Evolutionary conservation across 805 yeast genomes (phyloP).

Genomic region (Yarrowia divulgata): DNA sequence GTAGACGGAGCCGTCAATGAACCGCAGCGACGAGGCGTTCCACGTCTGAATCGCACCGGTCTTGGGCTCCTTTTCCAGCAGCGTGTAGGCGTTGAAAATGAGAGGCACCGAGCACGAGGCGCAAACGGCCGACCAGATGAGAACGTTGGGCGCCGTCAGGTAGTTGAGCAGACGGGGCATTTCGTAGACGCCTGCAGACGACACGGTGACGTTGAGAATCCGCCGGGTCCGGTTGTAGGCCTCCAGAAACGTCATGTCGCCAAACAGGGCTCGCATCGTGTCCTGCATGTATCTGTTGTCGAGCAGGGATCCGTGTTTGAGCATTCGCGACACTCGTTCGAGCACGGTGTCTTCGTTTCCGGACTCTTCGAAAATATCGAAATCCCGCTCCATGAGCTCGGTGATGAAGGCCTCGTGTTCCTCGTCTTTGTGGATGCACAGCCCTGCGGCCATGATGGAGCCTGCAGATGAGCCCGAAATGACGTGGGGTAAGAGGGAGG

Average conservation of each 20-base stretch:
- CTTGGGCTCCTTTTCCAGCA: slow-evolving; percentile 79
- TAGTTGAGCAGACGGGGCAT: slow-evolving; percentile 89
- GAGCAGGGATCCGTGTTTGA: slow-evolving; percentile 89
- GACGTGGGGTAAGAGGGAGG: slow-evolving; percentile 79
- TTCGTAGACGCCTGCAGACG: slow-evolving; percentile 89
- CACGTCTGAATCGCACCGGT: slow-evolving; percentile 81
- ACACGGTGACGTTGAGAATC: slow-evolving; percentile 91
- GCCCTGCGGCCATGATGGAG: slow-evolving; percentile 87
- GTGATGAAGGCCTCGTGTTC: slow-evolving; percentile 55
- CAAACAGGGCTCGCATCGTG: slow-evolving; percentile 80
- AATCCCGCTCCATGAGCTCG: slow-evolving; percentile 61
- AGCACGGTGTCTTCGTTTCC: slow-evolving; percentile 61
- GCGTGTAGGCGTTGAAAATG: slow-evolving; percentile 82
- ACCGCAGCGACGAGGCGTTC: slow-evolving; percentile 78
- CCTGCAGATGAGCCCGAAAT: slow-evolving; percentile 97
- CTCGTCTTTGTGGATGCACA: slow-evolving; percentile 79
- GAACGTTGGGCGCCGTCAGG: slow-evolving; percentile 91
- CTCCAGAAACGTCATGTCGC: slow-evolving; percentile 91
- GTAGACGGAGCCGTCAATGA: slow-evolving; percentile 96
- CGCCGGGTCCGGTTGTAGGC: slow-evolving; percentile 94
- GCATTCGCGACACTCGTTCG: slow-evolving; percentile 62
- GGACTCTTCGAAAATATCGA: slow-evolving; percentile 65
- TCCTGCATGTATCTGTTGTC: slow-evolving; percentile 73
- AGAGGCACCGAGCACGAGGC: slow-evolving; percentile 97
- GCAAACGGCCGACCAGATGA: slow-evolving; percentile 88